Percentiles rank a stretch among this genome's conserved stretches.
Evolutionary conservation across 2,329 filamentous ascomycete genomes (phyloP).

Genomic region (Stromatinia cepivora): DNA sequence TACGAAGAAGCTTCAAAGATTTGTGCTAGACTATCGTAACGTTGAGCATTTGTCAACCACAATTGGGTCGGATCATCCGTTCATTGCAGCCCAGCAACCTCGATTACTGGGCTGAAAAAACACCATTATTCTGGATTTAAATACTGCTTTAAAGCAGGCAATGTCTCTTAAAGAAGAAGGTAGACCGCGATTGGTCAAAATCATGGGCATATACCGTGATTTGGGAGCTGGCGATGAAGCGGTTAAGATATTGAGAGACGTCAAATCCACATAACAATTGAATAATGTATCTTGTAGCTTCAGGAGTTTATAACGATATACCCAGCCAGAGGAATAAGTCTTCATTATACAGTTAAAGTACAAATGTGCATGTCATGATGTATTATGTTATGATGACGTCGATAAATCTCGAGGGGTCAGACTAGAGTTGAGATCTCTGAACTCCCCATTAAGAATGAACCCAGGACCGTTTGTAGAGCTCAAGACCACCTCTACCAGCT

Average conservation of each 20-base stretch:
- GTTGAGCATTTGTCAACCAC: conserved; percentile 52
- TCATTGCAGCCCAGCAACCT: conserved; percentile 57
- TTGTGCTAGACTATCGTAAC: conserved; percentile 58
- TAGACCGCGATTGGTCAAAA: conserved; percentile 50
- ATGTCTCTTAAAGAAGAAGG: conserved; percentile 45
- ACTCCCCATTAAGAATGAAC: conserved; percentile 80
- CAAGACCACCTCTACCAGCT: conserved; percentile 74
- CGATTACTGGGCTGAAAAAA: conserved; percentile 59
- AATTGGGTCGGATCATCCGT: conserved; percentile 61
- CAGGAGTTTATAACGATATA: conserved; percentile 44
- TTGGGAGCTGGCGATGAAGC: conserved; percentile 61
- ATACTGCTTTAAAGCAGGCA: conserved; percentile 60
- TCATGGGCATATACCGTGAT: conserved; percentile 61
- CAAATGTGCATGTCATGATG: conserved; percentile 29
- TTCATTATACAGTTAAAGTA: conserved; percentile 46
- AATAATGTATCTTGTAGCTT: conserved; percentile 44
- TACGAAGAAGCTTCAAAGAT: conserved; percentile 49
- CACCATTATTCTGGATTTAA: conserved; percentile 65
- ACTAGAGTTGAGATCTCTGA: conserved; percentile 61
- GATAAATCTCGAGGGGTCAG: conserved; percentile 55
- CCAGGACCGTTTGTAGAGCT: conserved; percentile 86
- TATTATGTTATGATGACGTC: conserved; percentile 44
- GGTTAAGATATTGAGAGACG: conserved; percentile 49
- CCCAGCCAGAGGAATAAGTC: conserved; percentile 34
- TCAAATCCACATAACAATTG: conserved; percentile 32